Evolutionary conservation across 169 alveolate genomes (phyloP), one percentile per base, ranked within the genome.

Genomic region (Perkinsus olseni): DNA sequence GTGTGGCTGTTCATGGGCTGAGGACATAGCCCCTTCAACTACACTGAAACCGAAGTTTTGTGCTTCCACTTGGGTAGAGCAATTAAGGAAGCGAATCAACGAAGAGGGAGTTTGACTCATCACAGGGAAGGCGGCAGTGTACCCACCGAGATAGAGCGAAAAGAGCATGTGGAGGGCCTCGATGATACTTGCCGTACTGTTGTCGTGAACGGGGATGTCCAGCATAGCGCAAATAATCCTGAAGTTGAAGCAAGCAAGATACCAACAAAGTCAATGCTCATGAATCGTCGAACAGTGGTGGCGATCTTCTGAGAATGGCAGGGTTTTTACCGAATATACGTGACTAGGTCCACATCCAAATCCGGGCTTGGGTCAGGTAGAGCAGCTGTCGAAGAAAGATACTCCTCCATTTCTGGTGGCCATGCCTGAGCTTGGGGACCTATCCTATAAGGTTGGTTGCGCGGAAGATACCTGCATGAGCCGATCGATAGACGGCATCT

Each of bases 401-500:
- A 39, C 38, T 96, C 97, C 91, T 96, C 98, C 62, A 96, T 95
- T 91, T 96, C 97, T 39, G 96, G 94, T 50, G 97, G 97, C 98
- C 98, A 97, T 13, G 82, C 82, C 82, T 62, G 50, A 40, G 34
- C 82, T 21, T 24, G 31, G 82, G 37, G 0, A 62, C 36, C 82
- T 62, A 24, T 0, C 34, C 36, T 4, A 24, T 62, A 62, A 24
- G 82, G 0, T 0, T 13, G 34, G 82, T 24, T 6, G 3, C 50
- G 17, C 17, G 34, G 34, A 62, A 4, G 37, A 21, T 45, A 96
- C 98, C 95, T 96, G 95, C 98, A 97, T 97, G 50, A 97, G 95
- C 45, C 91, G 92, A 74, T 97, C 97, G 74, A 96, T 94, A 93
- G 96, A 97, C 34, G 98, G 98, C 98, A 97, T 97, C 90, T 94